Percentiles rank a stretch among this genome's conserved stretches.
Evolutionary conservation across 176 grass and related monocot species (phyloP).

Genomic region (Oropetium thomaeum): DNA sequence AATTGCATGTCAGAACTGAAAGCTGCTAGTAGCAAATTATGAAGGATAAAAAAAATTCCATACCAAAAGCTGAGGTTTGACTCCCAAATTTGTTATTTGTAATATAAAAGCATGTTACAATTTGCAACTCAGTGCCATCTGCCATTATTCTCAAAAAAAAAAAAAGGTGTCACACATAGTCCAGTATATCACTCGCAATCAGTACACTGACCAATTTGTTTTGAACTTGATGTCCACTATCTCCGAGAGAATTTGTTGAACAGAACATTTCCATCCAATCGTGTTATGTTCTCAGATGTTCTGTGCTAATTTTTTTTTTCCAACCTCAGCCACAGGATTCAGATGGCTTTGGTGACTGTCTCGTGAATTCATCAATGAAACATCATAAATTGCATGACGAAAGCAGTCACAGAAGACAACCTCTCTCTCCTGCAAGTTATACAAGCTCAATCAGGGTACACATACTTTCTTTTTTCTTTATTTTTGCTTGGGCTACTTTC

Average conservation of each 20-base stretch:
- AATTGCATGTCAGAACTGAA: neutral
- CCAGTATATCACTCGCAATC: neutral
- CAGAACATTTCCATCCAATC: neutral
- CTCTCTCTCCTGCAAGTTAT: conserved; percentile 67
- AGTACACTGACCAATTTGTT: neutral
- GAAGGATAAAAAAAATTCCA: neutral
- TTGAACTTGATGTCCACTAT: neutral
- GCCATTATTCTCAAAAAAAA: neutral
- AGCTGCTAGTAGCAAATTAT: neutral
- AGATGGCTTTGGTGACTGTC: conserved; percentile 46
- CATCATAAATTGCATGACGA: conserved; percentile 47
- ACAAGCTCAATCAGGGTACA: conserved; percentile 64
- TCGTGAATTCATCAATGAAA: conserved; percentile 33
- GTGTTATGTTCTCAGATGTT: neutral
- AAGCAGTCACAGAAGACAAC: conserved; percentile 35
- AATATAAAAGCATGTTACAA: neutral
- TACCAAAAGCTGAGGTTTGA: too few relatives aligned
- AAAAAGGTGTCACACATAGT: too few relatives aligned
- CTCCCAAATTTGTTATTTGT: neutral
- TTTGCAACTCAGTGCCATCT: neutral
- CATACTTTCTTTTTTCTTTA: neutral
- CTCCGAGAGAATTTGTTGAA: neutral
- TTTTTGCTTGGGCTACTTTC: neutral
- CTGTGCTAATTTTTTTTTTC: conserved; percentile 20
- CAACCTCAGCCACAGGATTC: conserved; percentile 41